phyloP scores from a whole-genome alignment of 257 asterid species.

The Przewalskia tangutica region DNA sequence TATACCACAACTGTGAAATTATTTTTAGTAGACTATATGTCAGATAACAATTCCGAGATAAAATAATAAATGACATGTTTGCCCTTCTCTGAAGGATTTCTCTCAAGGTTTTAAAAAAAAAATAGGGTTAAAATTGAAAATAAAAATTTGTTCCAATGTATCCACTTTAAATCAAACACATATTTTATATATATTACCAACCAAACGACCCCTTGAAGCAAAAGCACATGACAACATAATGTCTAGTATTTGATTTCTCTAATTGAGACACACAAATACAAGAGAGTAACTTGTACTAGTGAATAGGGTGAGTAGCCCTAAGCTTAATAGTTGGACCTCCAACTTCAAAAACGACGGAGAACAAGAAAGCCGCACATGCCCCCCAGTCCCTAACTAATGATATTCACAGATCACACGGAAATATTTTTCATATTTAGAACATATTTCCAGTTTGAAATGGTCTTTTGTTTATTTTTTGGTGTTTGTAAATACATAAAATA shows the following conservation, averaged over 20 bases:
- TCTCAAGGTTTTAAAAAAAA: neutral
- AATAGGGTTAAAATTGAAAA: neutral
- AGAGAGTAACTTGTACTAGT: neutral
- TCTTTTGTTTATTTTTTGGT: no score
- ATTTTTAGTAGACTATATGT: neutral
- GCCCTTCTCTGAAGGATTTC: neutral
- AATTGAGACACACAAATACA: neutral
- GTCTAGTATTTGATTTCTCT: neutral
- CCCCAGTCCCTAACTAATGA: neutral
- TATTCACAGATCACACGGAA: neutral
- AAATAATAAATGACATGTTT: neutral
- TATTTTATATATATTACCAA: neutral
- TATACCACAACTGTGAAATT: no score
- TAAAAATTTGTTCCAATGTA: neutral
- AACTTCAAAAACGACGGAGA: neutral
- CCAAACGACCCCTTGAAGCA: neutral
- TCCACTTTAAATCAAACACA: neutral
- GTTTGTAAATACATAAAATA: no score
- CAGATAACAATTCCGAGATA: neutral
- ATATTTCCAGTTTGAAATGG: no score
- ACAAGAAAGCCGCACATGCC: neutral
- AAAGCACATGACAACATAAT: neutral
- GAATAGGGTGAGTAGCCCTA: neutral
- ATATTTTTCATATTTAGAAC: no score
- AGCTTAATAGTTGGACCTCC: neutral